Evolutionary conservation across 169 alveolate species (phyloP).

Genomic region (Plasmodium yoelii): DNA sequence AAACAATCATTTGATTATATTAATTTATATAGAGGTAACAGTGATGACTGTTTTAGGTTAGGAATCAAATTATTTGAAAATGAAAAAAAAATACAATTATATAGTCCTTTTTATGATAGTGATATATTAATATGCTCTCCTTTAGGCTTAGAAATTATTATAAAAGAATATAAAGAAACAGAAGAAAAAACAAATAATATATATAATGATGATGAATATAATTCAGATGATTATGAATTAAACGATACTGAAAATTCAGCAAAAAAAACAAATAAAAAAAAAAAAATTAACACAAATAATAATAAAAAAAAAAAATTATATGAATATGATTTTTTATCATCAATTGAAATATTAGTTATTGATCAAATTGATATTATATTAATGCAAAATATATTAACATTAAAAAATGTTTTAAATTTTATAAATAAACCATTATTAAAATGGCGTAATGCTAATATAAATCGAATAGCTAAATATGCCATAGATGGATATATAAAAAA

Average conservation of each 20-base stretch:
- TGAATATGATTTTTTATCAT: constrained; percentile 89
- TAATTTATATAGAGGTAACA: constrained; percentile 84
- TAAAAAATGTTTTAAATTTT: constrained; percentile 63
- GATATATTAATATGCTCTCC: constrained; percentile 93
- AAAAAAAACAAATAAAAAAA: not conserved
- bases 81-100: constrained; percentile 83
- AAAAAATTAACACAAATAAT: not conserved
- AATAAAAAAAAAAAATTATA: constrained; percentile 54
- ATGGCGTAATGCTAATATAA: constrained; percentile 71
- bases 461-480: constrained; percentile 61
- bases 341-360: constrained; percentile 88
- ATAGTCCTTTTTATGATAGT: constrained; percentile 88
- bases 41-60: constrained; percentile 90
- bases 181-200: not conserved
- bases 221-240: constrained; percentile 23
- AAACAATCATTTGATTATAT: constrained; percentile 80
- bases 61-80: constrained; percentile 86
- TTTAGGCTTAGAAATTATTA: constrained; percentile 86
- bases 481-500: constrained; percentile 64
- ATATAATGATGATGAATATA: constrained; percentile 4
- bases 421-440: constrained; percentile 63
- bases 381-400: constrained; percentile 87
- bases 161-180: constrained; percentile 76
- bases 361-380: constrained; percentile 89
- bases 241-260: not conserved